phyloP scores from a whole-genome alignment of 176 grass and related monocot genomes.

The Saccharum spontaneum region DNA sequence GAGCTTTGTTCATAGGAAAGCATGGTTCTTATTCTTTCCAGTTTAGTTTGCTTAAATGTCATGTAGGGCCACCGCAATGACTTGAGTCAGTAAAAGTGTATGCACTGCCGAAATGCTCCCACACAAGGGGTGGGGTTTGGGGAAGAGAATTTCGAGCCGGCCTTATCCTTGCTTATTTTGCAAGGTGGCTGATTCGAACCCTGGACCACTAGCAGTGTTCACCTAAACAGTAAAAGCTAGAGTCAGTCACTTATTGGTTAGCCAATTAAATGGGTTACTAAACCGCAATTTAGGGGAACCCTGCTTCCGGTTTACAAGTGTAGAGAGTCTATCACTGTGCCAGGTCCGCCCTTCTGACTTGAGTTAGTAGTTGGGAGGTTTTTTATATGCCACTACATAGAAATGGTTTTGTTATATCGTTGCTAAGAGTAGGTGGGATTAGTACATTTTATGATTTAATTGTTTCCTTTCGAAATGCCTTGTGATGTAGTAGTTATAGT shows the following conservation, averaged over 20 bases:
- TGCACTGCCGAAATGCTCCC: neutral
- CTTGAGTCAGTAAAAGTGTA: neutral
- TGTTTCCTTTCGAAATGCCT: neutral
- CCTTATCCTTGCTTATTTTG: neutral
- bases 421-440: neutral
- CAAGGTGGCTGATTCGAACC: neutral
- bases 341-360: neutral
- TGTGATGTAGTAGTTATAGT: neutral
- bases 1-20: neutral
- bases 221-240: neutral
- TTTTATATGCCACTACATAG: neutral
- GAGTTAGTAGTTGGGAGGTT: neutral
- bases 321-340: neutral
- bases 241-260: neutral
- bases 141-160: neutral
- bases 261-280: neutral
- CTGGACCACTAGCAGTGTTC: neutral
- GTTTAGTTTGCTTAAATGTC: slow-evolving; percentile 12
- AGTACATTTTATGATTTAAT: neutral
- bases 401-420: neutral
- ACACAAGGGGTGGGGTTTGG: neutral
- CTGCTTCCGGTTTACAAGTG: neutral
- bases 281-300: neutral
- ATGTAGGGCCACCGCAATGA: slow-evolving; percentile 1
- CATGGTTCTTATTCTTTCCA: neutral